These are phyloP conservation scores for Trapa incisa DNA, from an alignment of 345 rosid genomes.

Conservation along the genomic window DNA sequence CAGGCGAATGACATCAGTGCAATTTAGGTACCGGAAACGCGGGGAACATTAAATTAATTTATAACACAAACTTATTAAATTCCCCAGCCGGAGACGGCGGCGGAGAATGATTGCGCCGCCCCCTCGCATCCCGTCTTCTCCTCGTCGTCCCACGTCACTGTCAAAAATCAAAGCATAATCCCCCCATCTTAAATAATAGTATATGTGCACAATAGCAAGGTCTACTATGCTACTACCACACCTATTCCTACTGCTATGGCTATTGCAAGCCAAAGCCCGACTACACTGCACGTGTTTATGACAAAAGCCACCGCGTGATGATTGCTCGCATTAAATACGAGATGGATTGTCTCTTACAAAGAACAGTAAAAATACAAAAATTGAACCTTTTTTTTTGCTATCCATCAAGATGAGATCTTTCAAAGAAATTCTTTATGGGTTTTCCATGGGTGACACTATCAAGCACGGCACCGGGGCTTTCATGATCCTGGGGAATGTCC, in stretches of 20 bases:
- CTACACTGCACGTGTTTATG: neutral
- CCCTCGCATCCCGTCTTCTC: neutral
- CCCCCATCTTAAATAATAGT: too few species aligned
- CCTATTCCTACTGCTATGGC: too few species aligned
- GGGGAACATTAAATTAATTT: neutral
- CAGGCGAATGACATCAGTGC: neutral
- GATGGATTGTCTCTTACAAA: neutral
- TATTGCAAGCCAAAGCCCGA: too few species aligned
- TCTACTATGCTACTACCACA: too few species aligned
- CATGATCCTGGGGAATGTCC: neutral
- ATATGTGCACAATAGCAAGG: too few species aligned
- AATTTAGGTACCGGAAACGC: neutral
- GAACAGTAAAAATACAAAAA: neutral
- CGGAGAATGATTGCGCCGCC: constrained; percentile 3
- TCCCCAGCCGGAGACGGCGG: neutral
- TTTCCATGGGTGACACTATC: neutral
- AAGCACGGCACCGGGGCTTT: neutral
- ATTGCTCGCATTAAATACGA: constrained; percentile 5
- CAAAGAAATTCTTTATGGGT: neutral
- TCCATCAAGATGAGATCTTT: too few species aligned
- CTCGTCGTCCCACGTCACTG: too few species aligned
- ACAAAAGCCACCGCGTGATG: neutral
- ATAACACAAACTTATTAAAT: too few species aligned
- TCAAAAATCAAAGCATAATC: too few species aligned
- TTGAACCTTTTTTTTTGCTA: too few species aligned